Evolutionary conservation across 2,329 filamentous ascomycete genomes (phyloP), one percentile per base, ranked within the genome.

Genomic region (Bipolaris bicolor): DNA sequence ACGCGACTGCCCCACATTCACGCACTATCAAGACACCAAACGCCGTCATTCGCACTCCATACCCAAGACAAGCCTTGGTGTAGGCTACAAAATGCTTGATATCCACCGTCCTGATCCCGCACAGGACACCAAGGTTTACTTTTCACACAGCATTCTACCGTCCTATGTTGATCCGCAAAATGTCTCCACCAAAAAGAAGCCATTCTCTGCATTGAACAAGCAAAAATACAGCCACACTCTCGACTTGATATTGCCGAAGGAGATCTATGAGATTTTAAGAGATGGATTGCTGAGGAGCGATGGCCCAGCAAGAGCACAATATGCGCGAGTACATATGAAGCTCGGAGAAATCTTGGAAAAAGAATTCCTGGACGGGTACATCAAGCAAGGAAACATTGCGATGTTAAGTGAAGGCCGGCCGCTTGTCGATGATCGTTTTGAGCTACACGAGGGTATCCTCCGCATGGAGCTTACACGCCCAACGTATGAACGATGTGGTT

Each of bases 381-480:
- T 98, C 64, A 96, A 96, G 2, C 57, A 57, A 92, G 91, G 91
- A 5, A 88, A 92, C 70, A 80, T 96, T 47, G 76, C 91, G 65
- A 91, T 98, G 89, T 83, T 97, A 2, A 97, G 93, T 0, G 86
- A 93, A 74, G 92, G 92, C 11, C 84, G 84, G 31, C 80, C 84
- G 7, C 88, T 86, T 2, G 82, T 88, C 2, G 89, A 93, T 68
- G 90, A 90, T 65, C 81, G 89, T 2, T 94, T 91, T 72, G 84
- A 84, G 0, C 78, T 98, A 1, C 82, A 79, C 55, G 84, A 91
- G 64, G 91, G 91, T 0, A 78, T 85, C 0, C 81, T 99, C 33
- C 86, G 83, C 3, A 82, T 99, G 66, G 90, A 91, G 66, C 82
- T 98, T 24, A 89, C 92, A 62, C 92, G 89, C 65, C 87, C 92